These are phyloP conservation scores for Dactylellina cionopaga DNA, from an alignment of 2,329 filamentous ascomycete genomes.

Conservation along the genomic window DNA sequence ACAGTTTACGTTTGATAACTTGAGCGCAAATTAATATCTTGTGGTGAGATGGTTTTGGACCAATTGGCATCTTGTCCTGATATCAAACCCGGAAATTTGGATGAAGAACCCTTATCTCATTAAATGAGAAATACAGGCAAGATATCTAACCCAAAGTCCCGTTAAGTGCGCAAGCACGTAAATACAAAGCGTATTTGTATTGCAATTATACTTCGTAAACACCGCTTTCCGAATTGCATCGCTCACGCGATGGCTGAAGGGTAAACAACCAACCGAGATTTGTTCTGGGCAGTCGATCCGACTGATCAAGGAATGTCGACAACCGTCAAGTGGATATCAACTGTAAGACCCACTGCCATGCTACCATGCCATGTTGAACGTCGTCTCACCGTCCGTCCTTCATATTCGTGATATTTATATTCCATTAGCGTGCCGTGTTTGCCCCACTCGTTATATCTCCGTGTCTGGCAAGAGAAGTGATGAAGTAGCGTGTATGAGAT, in stretches of 20 bases:
- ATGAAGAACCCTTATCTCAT: constrained; percentile 19
- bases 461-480: background rate
- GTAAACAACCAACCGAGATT: no score
- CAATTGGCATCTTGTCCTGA: constrained; percentile 16
- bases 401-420: constrained; percentile 5
- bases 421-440: background rate
- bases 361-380: no score
- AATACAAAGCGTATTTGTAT: no score
- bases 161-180: no score
- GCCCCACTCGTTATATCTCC: background rate
- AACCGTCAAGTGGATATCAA: no score
- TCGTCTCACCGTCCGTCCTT: background rate
- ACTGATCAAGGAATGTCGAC: no score
- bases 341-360: background rate
- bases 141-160: no score
- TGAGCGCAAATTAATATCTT: background rate
- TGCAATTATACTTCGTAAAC: no score
- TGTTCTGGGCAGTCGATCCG: no score
- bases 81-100: constrained; percentile 30
- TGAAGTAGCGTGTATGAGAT: constrained; percentile 29
- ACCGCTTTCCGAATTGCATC: no score
- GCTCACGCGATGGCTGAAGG: no score
- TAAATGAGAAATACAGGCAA: no score
- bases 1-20: constrained; percentile 15
- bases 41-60: background rate